Conservation (phyloP, 2,329 filamentous ascomycete species). For the Passalora sequoiae region DNA sequence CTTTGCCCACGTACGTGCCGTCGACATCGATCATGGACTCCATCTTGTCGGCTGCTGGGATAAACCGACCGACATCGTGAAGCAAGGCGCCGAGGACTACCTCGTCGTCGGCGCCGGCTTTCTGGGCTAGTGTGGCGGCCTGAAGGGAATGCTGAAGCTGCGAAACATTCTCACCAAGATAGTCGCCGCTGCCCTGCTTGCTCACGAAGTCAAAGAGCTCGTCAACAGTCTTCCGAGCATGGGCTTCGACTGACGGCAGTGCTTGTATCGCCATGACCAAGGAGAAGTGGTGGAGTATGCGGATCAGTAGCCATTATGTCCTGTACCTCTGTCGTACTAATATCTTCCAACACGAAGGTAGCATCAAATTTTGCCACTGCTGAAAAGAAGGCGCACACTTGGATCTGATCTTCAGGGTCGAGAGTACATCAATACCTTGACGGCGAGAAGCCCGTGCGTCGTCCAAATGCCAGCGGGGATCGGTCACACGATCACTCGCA, state of each 20-base stretch:
- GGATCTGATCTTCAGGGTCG: too few species aligned
- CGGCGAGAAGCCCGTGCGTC: slow-evolving; percentile 8
- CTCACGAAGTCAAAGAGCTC: slow-evolving; percentile 22
- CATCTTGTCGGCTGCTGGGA: slow-evolving; percentile 32
- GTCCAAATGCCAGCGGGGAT: not conserved
- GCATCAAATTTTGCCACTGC: too few species aligned
- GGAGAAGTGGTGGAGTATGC: too few species aligned
- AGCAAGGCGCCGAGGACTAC: slow-evolving; percentile 38
- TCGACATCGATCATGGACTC: slow-evolving; percentile 21
- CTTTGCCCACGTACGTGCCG: slow-evolving; percentile 33
- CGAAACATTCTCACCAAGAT: slow-evolving; percentile 31
- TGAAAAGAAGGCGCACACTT: too few species aligned
- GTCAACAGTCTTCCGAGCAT: slow-evolving; percentile 17
- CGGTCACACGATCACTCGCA: too few species aligned
- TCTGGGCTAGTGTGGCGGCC: slow-evolving; percentile 28
- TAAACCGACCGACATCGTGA: slow-evolving; percentile 42
- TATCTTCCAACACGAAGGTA: too few species aligned
- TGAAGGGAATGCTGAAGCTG: slow-evolving; percentile 33
- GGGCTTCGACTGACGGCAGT: slow-evolving; percentile 7
- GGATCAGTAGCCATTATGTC: too few species aligned
- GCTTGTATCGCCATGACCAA: not conserved
- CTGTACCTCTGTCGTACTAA: too few species aligned
- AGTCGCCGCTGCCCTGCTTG: slow-evolving; percentile 29
- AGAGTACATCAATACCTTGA: not conserved
- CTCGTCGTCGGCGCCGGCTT: slow-evolving; percentile 24